Evolutionary conservation across 2,329 filamentous ascomycete species (phyloP), one percentile per base, ranked within the genome.

Genomic region (Calonectria ilicicola): DNA sequence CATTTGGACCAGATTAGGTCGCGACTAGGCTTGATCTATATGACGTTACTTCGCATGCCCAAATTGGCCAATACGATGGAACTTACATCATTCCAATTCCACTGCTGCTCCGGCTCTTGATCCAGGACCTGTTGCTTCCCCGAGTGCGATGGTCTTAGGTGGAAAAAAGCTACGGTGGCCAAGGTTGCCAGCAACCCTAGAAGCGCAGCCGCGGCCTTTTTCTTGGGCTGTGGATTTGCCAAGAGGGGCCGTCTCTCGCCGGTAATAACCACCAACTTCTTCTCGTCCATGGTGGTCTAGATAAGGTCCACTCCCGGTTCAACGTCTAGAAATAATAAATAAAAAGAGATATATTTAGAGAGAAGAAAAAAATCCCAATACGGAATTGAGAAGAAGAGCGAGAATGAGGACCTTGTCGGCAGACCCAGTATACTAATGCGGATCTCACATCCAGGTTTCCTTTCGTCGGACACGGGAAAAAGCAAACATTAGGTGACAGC

Each of bases 1-100:
- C 82, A 83, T n/a, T 67, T 38, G 65, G 82, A 76, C 82, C 82
- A 83, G 17, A 72, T 74, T 19, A 84, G 68, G n/a, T 75, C 71
- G 10, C 71, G 70, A 27, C 78, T 80, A 46, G 82, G 80, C 27
- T 78, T 75, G 46, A 83, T 73, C 82, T 91, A 84, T 42, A n/a
- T 10, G 15, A 17, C 19, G 42, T 26, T 23, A 27, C 56, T 17
- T 53, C 44, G 58, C 17, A 64, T 2, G 10, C 19, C 42, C 42
- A n/a, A 14, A 35, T 26, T 32, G n/a, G n/a, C 35, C 12, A 19
- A 46, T 47, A 51, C 44, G 27, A 32, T 19, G 17, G 27, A 87
- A 29, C 74, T 72, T 67, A 77, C 79, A 65, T 81, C 76, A 7
- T 58, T 69, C 79, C 80, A 81, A 32, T 74, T 77, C 80, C 80